These are phyloP conservation scores for Podospora conica DNA, from an alignment of 495 filamentous ascomycete species.

Conservation along the genomic window DNA sequence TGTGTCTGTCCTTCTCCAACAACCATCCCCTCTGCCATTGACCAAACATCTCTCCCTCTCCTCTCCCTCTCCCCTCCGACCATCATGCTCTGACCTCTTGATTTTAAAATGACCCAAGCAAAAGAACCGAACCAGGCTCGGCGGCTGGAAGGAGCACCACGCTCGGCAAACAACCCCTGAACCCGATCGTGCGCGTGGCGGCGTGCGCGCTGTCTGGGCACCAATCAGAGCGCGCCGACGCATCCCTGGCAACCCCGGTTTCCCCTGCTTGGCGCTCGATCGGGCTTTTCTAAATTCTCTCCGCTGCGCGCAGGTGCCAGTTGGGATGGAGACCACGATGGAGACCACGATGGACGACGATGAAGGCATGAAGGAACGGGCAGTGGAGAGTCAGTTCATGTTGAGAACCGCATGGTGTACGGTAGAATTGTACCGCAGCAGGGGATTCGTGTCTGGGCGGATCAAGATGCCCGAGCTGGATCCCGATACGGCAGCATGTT, in stretches of 20 bases:
- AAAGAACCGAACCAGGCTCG: neutral
- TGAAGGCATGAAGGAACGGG: too few species aligned
- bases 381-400: too few species aligned
- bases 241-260: neutral
- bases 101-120: neutral
- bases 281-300: neutral
- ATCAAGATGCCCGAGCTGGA: too few species aligned
- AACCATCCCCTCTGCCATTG: too few species aligned
- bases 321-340: neutral
- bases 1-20: neutral
- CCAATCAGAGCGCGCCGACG: conserved; percentile 7
- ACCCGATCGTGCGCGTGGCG: conserved; percentile 5
- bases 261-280: neutral
- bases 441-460: too few species aligned
- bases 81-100: neutral
- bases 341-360: neutral
- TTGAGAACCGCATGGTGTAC: too few species aligned
- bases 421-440: too few species aligned
- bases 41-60: too few species aligned
- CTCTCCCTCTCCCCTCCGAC: too few species aligned
- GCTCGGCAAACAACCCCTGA: neutral
- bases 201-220: conserved; percentile 1
- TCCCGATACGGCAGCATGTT: too few species aligned
- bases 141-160: neutral
- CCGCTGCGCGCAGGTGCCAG: neutral